Evolutionary conservation across 2,329 filamentous ascomycete species (phyloP).

Genomic region (Colletotrichum chrysophilum): DNA sequence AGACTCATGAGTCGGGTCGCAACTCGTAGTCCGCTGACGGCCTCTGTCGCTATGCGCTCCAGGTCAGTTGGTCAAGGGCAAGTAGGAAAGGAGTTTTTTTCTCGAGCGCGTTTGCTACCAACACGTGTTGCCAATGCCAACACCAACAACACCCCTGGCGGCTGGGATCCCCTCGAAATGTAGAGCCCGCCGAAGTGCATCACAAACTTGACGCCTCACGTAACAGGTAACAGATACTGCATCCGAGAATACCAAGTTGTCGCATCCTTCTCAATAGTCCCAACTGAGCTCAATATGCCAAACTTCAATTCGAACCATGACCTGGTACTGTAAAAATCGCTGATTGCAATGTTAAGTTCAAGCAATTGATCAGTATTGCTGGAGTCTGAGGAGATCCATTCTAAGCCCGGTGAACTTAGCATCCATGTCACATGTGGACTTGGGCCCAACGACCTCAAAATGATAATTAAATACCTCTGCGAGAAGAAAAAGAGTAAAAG

Average conservation of each 20-base stretch:
- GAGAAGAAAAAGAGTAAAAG: neutral
- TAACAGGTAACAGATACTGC: neutral
- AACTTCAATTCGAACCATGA: neutral
- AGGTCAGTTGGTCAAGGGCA: neutral
- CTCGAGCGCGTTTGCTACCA: neutral
- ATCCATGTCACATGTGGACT: neutral
- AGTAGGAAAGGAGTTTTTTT: neutral
- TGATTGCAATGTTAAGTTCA: neutral
- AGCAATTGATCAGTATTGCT: neutral
- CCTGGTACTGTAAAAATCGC: neutral
- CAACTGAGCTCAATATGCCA: fast-evolving
- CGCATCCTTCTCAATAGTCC: neutral
- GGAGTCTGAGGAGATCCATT: neutral
- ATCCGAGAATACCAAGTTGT: neutral
- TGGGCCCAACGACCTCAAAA: neutral
- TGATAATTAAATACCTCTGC: fast-evolving
- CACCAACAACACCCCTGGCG: neutral
- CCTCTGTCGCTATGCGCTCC: neutral
- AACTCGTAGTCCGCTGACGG: neutral
- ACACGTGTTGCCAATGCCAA: neutral
- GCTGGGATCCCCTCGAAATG: neutral
- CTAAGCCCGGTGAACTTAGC: neutral
- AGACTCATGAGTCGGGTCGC: neutral
- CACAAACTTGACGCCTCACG: neutral
- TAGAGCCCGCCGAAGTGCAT: neutral